phyloP scores from a whole-genome alignment of 1,139 yeast species.

The Kodamaea suecica region DNA sequence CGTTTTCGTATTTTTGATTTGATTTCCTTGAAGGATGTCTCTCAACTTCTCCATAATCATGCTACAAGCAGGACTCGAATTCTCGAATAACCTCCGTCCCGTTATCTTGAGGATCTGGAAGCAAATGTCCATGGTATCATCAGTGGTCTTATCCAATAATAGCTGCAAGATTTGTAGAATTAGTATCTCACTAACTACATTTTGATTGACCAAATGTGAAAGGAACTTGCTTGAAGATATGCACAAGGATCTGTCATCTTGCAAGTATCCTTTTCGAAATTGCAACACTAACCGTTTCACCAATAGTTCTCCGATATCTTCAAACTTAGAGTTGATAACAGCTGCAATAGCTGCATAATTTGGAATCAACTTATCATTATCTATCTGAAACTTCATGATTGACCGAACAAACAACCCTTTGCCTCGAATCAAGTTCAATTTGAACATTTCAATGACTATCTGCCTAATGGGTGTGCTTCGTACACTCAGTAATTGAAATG shows the following conservation, averaged over 20 bases:
- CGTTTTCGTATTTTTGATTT: constrained; percentile 38
- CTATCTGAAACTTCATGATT: constrained; percentile 55
- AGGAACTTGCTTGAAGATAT: constrained; percentile 47
- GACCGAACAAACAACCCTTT: constrained; percentile 57
- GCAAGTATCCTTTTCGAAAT: constrained; percentile 54
- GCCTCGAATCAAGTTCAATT: constrained; percentile 55
- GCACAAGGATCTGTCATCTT: constrained; percentile 46
- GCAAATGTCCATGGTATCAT: constrained; percentile 34
- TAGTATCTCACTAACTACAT: constrained; percentile 62
- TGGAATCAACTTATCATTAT: constrained; percentile 38
- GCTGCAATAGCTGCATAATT: constrained; percentile 59
- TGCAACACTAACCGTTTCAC: constrained; percentile 53
- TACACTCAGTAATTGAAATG: constrained; percentile 46
- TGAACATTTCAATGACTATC: constrained; percentile 48
- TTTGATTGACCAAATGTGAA: constrained; percentile 63
- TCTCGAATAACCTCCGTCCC: constrained; percentile 23
- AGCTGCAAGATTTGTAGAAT: constrained; percentile 62
- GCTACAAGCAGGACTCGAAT: constrained; percentile 29
- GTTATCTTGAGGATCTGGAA: constrained; percentile 23
- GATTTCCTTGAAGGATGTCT: constrained; percentile 55
- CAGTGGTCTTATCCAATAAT: constrained; percentile 50
- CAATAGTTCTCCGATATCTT: constrained; percentile 63
- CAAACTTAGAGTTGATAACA: constrained; percentile 64
- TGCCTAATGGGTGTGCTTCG: constrained; percentile 46
- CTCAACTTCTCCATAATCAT: constrained; percentile 63